Evolutionary conservation across 805 yeast species (phyloP), one percentile per base, ranked within the genome.

Genomic region (Wickerhamiella brachini): DNA sequence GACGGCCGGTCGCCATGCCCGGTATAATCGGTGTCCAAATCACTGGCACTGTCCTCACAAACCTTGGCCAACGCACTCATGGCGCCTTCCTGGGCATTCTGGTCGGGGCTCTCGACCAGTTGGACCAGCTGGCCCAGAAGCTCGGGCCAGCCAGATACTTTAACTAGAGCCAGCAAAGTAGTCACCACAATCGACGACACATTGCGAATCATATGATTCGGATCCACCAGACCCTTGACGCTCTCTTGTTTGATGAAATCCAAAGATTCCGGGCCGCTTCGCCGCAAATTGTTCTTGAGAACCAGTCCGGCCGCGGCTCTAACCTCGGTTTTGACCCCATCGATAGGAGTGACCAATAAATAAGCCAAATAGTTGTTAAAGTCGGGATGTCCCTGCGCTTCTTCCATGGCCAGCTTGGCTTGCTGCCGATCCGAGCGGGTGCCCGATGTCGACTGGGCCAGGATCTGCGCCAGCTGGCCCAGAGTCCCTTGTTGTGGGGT

Each of bases 181-280:
- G 97, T 85, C 49, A 90, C 80, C 48, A 88, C 95, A 61, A 82
- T 88, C 41, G 97, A 96, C 5, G 96, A 82, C 54, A 90, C 85
- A 62, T 85, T 87, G 54, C 95, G 76, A 26, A 90, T 84, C 57
- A 85, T 69, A n/a, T 69, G 64, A 50, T 76, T 76, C 1, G 67
- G 57, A 54, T 76, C 83, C 31, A 75, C 59, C 44, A 87, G 70
- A 1, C 87, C 72, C 55, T 65, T 59, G 57, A 71, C 56, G 22
- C 75, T 66, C 50, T 68, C 59, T n/a, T 62, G 54, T 56, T 75
- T 71, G 38, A 81, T 70, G 58, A 76, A 73, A 9, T 65, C 70
- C 47, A 70, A 59, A n/a, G 72, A 57, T 55, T 65, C 67, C 49
- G 63, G 60, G 49, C 73, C 61, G 56, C 65, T 57, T 73, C 58